Evolutionary conservation across 345 rosid species (phyloP), one percentile per base, ranked within the genome.

Genomic region (Rubroshorea leprosula): DNA sequence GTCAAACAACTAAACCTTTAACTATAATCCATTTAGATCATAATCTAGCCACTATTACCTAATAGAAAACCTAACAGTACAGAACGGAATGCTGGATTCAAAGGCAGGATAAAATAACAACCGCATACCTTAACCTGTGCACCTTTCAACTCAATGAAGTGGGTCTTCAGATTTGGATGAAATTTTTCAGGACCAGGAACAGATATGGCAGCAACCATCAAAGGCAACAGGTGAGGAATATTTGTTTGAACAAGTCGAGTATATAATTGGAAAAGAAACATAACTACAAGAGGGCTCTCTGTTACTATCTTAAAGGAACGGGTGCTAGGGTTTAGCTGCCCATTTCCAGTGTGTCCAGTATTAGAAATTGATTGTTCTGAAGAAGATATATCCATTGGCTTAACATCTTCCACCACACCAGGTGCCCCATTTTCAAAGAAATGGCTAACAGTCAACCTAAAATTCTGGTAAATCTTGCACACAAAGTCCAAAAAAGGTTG

Each of bases 141-240:
- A 74, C 97, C 97, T 71, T 93, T 93, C 72, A 93, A 76, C 80
- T 93, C 99, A 63, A 87, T 77, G 71, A 89, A 93, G 55, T 87
- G 91, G 64, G 81, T 71, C 78, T 85, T 89, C 78, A 93, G 77
- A 77, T 76, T 85, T 17, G 96, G 66, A 68, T 87, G 95, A 65
- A 93, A 95, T 75, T 78, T 87, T 64, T 93, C 95, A 55, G 99
- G 99, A 20, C 99, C 95, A 19, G 85, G 87, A 52, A 93, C 89
- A 72, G 99, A 89, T 72, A 93, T 93, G 49, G 99, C 97, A 77
- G 88, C 79, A 72, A 89, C 97, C 99, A 93, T 93, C 72, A 87
- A 57, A 51, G 97, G 99, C 77, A 93, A 72, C 73, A 93, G 73
- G 62, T 77, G 79, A 62, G 99, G 99, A 65, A 93, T 93, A 68